Percentiles rank a stretch among this genome's conserved stretches.
Conservation (phyloP, 2,329 filamentous ascomycete species). For the Fusarium nodosum region DNA sequence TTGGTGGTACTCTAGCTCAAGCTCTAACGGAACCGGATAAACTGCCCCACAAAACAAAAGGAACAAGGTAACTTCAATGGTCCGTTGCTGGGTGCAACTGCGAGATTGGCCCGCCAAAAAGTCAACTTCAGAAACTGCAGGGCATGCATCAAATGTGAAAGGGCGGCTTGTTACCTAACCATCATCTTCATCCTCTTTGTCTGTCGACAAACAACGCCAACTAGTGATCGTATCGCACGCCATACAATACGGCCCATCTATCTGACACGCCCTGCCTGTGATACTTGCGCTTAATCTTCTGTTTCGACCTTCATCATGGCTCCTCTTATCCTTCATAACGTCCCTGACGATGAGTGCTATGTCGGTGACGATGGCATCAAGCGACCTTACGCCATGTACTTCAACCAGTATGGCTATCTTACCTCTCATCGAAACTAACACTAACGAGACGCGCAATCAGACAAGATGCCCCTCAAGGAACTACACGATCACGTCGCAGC, state of each 20-base stretch:
- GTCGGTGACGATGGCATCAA: slow-evolving; percentile 74
- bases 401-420: slow-evolving; percentile 66
- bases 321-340: slow-evolving; percentile 76
- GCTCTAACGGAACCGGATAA: slow-evolving; percentile 36
- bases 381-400: slow-evolving; percentile 76
- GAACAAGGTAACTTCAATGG: slow-evolving; percentile 30
- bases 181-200: slow-evolving; percentile 15
- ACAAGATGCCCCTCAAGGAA: slow-evolving; percentile 65
- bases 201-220: slow-evolving; percentile 14
- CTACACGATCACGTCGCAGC: slow-evolving; percentile 64
- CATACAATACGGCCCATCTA: slow-evolving; percentile 10
- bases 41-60: slow-evolving; percentile 26
- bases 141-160: slow-evolving; percentile 1
- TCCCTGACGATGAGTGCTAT: slow-evolving; percentile 76
- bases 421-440: neutral
- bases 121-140: slow-evolving; percentile 38
- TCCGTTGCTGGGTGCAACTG: slow-evolving; percentile 45
- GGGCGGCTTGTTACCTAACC: slow-evolving; percentile 8
- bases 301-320: slow-evolving; percentile 61
- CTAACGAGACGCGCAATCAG: slow-evolving; percentile 52
- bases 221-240: slow-evolving; percentile 7
- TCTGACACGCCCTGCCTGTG: neutral
- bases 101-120: slow-evolving; percentile 45
- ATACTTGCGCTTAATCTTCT: slow-evolving; percentile 4
- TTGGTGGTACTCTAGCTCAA: slow-evolving; percentile 8